A percentile compares a stretch with the other conserved stretches of the same genome.
phyloP scores from a whole-genome alignment of 306 rosid species.

The Gastrolobium bilobum region DNA sequence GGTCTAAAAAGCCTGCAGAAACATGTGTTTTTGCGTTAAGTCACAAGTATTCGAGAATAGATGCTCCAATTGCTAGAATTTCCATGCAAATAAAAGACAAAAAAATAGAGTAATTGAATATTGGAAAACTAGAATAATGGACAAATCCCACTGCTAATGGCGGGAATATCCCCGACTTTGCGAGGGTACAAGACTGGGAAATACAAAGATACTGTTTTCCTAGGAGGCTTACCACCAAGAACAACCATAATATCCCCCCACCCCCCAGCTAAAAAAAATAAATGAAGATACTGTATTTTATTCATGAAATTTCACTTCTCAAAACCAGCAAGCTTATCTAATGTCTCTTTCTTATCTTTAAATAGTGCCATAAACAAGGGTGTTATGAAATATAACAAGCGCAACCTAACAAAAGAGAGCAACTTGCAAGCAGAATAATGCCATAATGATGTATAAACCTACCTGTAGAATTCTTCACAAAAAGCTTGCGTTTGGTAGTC shows the following conservation, averaged over 20 bases:
- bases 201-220: too few species aligned
- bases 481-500: conserved; percentile 72
- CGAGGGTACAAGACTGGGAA: too few species aligned
- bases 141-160: too few species aligned
- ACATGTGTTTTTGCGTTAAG: conserved; percentile 18
- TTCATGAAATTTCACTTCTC: neutral
- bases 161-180: too few species aligned
- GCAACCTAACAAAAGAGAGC: neutral
- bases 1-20: conserved; percentile 58
- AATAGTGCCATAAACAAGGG: conserved; percentile 2
- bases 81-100: neutral
- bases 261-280: neutral
- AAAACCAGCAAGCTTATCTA: neutral
- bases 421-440: conserved; percentile 39
- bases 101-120: conserved; percentile 1
- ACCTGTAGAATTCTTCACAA: conserved; percentile 77
- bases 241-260: too few species aligned
- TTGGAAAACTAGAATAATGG: neutral
- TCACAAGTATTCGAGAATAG: neutral
- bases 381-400: neutral
- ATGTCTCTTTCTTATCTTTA: neutral
- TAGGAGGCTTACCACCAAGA: too few species aligned
- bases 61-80: conserved; percentile 6
- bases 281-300: neutral
- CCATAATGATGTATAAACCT: conserved; percentile 44